These are phyloP conservation scores for Didymella glomerata DNA, from an alignment of 2,329 filamentous ascomycete species.

Conservation along the genomic window DNA sequence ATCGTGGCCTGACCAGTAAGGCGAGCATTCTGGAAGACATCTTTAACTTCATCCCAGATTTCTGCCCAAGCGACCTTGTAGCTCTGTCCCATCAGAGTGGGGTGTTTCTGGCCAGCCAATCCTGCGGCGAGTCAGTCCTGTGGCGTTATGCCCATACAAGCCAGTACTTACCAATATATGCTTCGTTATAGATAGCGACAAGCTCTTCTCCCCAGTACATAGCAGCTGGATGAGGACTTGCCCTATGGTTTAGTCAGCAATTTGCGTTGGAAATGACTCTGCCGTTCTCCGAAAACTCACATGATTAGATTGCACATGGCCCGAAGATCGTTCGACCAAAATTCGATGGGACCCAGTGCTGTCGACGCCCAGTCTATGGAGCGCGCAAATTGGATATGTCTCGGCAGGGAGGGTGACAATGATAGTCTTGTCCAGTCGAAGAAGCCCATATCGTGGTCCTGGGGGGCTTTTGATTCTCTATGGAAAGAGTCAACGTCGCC, in stretches of 20 bases:
- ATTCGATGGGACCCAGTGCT: slow-evolving; percentile 76
- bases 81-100: slow-evolving; percentile 74
- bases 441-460: slow-evolving; percentile 58
- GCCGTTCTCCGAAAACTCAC: slow-evolving; percentile 44
- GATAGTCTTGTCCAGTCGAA: slow-evolving; percentile 86
- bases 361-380: slow-evolving; percentile 77
- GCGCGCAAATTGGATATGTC: slow-evolving; percentile 77
- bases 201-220: slow-evolving; percentile 81
- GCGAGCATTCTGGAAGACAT: slow-evolving; percentile 72
- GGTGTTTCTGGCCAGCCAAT: slow-evolving; percentile 81
- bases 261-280: background rate
- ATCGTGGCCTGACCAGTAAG: slow-evolving; percentile 79
- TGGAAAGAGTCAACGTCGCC: slow-evolving; percentile 53
- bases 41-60: slow-evolving; percentile 75
- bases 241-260: slow-evolving; percentile 34
- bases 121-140: slow-evolving; percentile 29
- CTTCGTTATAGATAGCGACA: slow-evolving; percentile 76
- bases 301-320: slow-evolving; percentile 85
- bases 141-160: background rate
- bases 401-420: slow-evolving; percentile 67
- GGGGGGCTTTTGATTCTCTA: slow-evolving; percentile 35
- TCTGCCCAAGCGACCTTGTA: slow-evolving; percentile 76
- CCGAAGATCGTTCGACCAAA: slow-evolving; percentile 75
- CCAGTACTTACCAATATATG: slow-evolving; percentile 59
- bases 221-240: slow-evolving; percentile 64